Base-by-base conservation (phyloP, 805 yeast species). In the Schwanniomyces pseudopolymorphus region DNA sequence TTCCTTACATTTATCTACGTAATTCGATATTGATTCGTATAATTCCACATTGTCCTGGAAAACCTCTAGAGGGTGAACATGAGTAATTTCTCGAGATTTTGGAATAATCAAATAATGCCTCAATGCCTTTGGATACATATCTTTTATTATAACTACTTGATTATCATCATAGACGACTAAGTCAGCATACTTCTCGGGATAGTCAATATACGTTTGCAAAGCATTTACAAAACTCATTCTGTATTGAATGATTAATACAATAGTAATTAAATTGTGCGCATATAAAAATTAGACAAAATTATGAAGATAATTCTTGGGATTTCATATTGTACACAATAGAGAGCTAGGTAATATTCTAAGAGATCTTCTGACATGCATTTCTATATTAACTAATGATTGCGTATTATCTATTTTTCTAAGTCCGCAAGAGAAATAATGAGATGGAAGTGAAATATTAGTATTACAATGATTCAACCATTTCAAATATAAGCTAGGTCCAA, bases 81-180 rank as follows among this genome's bases (percentile, higher is more conserved):
- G 60, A 1, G 87, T 74, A 16, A 77, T 49, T 10, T 53, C 37
- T 0, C 50, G 49, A 42, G 69, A 66, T 51, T 82, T 67, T 1
- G 94, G 90, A 27, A 87, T 61, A 1, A 88, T 66, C 39, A 87
- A 67, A 47, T 72, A 75, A 61, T 87, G 96, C 31, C 78, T 65
- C 3, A 65, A 48, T 0, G 90, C 68, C 60, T 87, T 87, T 4
- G 91, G 88, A 57, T 69, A 87, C 25, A 58, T 59, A 59, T 87
- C 96, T 35, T 64, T 62, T 10, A 87, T 69, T 3, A 87, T 78
- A 2, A 80, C 76, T 11, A 74, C 83, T 31, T 77, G 64, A 0
- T 74, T 76, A 48, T 86, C 86, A 44, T 64, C 59, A 49, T 61
- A 78, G 0, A 83, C 43, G 1, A 83, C 78, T 2, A 55, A 50